Base-by-base conservation (phyloP, 129 eudicot genomes). In the Escallonia herrerae region DNA sequence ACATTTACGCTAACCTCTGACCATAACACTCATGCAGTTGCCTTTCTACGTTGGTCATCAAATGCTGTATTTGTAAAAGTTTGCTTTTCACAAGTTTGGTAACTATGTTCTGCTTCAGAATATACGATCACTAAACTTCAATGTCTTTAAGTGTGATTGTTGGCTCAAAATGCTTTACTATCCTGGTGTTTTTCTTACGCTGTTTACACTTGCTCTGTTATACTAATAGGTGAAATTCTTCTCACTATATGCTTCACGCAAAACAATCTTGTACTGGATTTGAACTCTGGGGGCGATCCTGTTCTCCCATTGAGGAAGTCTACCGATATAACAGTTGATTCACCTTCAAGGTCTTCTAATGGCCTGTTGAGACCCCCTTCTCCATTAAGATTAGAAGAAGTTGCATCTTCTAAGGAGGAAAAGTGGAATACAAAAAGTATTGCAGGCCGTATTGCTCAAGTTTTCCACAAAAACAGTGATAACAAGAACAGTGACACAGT, bases 161-260 rank as follows among this genome's bases (percentile, higher is more conserved):
- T 22, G 8, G 40, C 58, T 65, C 55, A 8, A 49, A 41, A 52
- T 3, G 68, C 53, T 37, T 67, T 22, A 1, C 33, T 22, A 22
- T 22, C 33, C 1, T 22, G 33, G 64, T 47, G 40, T 14, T 66
- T 47, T 3, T 47, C 61, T 53, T 39, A 63, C 45, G 52, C 64
- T 42, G 13, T 73, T 51, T 56, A 12, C 60, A 60, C 9, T 40
- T 48, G 49, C 7, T 67, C 9, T 59, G 60, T 8, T 49, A 10
- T 71, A 12, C 43, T 67, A 38, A 56, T 79, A 90, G 97, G 97
- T 75, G 86, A 93, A 76, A 81, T 93, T 66, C 96, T 90, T 74
- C 82, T 93, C 47, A 86, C 95, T 43, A 70, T 93, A 59, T 83
- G 95, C 67, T 87, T 93, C 79, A 74, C 90, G 6, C 96, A 86